These are phyloP conservation scores for Vitis rotundifolia DNA, from an alignment of 164 flowering plant species.

Conservation along the genomic window DNA sequence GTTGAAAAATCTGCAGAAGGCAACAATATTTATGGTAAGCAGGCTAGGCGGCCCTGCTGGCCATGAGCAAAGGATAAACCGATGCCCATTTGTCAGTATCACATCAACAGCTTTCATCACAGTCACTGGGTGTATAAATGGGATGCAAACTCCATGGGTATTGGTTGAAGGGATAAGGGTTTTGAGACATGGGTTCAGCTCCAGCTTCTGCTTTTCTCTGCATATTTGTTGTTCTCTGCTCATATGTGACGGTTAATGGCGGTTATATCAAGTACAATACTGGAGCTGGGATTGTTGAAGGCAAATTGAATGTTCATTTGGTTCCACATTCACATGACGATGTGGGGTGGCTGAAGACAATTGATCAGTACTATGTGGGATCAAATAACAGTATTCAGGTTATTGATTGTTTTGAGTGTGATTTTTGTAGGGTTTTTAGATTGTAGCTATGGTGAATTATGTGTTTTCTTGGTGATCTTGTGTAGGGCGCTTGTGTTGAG, in stretches of 20 bases:
- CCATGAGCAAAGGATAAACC: not conserved
- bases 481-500: conserved; percentile 77
- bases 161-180: not conserved
- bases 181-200: not conserved
- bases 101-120: not conserved
- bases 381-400: conserved; percentile 75
- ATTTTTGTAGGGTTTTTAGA: not conserved
- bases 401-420: not conserved
- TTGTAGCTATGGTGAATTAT: not conserved
- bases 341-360: conserved; percentile 82
- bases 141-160: not conserved
- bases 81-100: not conserved
- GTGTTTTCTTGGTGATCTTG: conserved; percentile 7
- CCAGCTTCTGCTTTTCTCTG: not conserved
- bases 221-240: conserved; percentile 9
- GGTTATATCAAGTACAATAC: conserved; percentile 44
- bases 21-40: too few species aligned
- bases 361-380: conserved; percentile 86
- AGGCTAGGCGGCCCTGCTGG: too few species aligned
- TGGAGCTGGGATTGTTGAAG: conserved; percentile 48
- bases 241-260: conserved; percentile 20
- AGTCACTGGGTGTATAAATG: not conserved
- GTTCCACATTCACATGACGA: conserved; percentile 84
- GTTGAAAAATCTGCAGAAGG: too few species aligned
- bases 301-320: conserved; percentile 75